Evolutionary conservation across 345 rosid species (phyloP).

Genomic region (Dovyalis caffra): DNA sequence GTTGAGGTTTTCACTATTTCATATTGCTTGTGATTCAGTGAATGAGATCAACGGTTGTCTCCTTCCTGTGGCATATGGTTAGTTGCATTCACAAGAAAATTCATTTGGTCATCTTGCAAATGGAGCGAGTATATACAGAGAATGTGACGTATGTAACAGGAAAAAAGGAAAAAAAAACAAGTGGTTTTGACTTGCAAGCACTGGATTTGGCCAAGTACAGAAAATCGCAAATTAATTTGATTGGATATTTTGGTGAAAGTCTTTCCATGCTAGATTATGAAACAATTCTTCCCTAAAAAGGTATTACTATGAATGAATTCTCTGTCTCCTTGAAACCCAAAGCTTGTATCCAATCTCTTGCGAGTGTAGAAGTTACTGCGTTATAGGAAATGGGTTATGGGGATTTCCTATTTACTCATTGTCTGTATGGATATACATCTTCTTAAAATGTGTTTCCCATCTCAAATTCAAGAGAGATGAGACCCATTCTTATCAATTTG

Average conservation of each 20-base stretch:
- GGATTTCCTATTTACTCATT: not conserved
- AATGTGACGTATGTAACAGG: not conserved
- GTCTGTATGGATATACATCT: not conserved
- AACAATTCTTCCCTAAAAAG: not conserved
- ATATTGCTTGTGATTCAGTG: not conserved
- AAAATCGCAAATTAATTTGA: not conserved
- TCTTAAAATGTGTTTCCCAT: not conserved
- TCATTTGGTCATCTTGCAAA: not conserved
- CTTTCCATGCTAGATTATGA: not conserved
- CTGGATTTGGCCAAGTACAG: not conserved
- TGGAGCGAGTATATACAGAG: not conserved
- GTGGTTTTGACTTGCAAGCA: not conserved
- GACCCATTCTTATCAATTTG: constrained; percentile 19
- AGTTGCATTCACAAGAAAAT: not conserved
- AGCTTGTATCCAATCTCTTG: not conserved
- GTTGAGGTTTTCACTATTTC: not conserved
- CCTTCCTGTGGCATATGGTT: not conserved
- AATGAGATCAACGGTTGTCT: not conserved
- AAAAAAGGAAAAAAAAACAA: not conserved
- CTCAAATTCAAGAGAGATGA: constrained; percentile 6
- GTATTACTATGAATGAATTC: not conserved
- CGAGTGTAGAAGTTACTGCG: too few relatives aligned
- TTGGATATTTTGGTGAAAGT: not conserved
- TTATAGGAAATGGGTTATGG: not conserved
- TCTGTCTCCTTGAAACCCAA: not conserved